These are phyloP conservation scores for Trypanosoma melophagium DNA, from an alignment of 208 protist species.

Conservation along the genomic window DNA sequence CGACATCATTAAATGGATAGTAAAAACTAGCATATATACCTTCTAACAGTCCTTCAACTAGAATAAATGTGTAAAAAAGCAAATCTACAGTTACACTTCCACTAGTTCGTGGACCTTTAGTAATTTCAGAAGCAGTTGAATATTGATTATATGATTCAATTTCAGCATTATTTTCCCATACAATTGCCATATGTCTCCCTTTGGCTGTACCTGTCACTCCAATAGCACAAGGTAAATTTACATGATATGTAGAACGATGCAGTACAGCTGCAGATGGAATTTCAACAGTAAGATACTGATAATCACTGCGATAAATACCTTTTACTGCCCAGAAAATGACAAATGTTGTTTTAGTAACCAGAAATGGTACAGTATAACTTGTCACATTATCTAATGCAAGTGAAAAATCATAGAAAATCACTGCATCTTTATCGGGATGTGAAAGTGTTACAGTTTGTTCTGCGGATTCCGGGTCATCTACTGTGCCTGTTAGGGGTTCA, in stretches of 20 bases:
- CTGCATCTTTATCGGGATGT: not conserved
- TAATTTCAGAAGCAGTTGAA: conserved; percentile 1
- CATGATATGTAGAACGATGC: not conserved
- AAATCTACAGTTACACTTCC: not conserved
- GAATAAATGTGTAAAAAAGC: not conserved
- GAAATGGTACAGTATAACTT: conserved; percentile 7
- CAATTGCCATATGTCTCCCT: conserved; percentile 1
- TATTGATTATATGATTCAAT: conserved; percentile 3
- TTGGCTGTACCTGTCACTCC: not conserved
- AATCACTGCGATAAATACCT: not conserved
- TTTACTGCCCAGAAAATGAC: conserved; percentile 1
- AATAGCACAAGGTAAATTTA: conserved; percentile 2
- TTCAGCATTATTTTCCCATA: not conserved
- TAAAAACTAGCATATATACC: conserved; percentile 3
- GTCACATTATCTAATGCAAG: not conserved
- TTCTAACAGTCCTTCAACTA: not conserved
- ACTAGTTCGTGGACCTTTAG: not conserved
- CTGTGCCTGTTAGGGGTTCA: not conserved
- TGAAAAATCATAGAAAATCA: conserved; percentile 3
- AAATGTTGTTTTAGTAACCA: not conserved
- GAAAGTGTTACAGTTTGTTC: conserved; percentile 5
- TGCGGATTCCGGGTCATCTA: conserved; percentile 1
- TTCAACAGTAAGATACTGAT: not conserved
- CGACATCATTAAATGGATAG: not conserved
- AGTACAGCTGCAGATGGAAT: not conserved